Evolutionary conservation across 208 protist species (phyloP), one percentile per base, ranked within the genome.

Genomic region (Naegleria fowleri): DNA sequence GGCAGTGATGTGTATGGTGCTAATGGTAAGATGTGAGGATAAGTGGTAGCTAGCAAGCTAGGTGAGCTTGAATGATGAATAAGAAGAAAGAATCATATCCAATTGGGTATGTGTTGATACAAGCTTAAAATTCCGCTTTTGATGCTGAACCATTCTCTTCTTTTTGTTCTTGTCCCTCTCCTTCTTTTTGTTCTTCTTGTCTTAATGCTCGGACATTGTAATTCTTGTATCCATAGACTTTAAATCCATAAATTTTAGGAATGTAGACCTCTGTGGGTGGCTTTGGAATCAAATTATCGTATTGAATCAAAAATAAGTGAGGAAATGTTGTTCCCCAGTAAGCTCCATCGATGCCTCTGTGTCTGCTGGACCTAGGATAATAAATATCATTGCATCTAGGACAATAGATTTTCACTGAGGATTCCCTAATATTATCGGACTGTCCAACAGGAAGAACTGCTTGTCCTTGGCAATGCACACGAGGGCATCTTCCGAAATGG

Each of bases 281-380:
- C 91, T 51, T 93, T 92, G 94, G 93, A 39, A 91, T 90, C 38
- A 95, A 90, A 39, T 96, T 92, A 29, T 92, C 92, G 90, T 95
- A 98, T 90, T 90, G 96, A 90, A 96, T 97, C 92, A 93, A 96
- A 91, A 94, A 93, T 9, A 99, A 92, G 91, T 99, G 98, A 25
- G 98, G 96, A 86, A 99, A 99, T 13, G 98, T 98, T 5, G 97
- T 99, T 38, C 98, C 98, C 96, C 99, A 99, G 93, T 98, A 99
- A 55, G 98, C 97, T 11, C 98, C 98, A 91, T 99, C 97, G 51
- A 99, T 93, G n/a, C 95, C 95, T 88, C 97, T 96, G 93, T 99
- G 97, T 39, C 96, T 95, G 13, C 93, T 94, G 40, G 96, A 98
- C 88, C 97, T 96, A 16, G 97, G 98, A 92, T 98, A 96, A 93